Evolutionary conservation across 345 rosid genomes (phyloP), one percentile per base, ranked within the genome.

Genomic region (Trapa incisa): DNA sequence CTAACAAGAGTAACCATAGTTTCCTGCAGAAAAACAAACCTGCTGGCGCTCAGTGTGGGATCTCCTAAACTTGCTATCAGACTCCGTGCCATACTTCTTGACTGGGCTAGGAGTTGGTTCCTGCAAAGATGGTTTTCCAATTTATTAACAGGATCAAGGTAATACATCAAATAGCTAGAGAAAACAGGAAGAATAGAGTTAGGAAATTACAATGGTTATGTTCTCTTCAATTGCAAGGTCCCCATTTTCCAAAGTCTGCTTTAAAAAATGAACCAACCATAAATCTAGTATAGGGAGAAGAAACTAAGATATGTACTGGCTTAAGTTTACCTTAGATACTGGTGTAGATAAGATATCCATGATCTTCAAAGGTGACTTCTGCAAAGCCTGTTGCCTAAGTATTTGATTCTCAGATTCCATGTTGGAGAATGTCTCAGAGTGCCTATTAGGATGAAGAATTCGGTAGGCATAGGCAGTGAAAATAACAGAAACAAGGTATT

Each of bases 171-270:
- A 5, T 2, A 8, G 10, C 37, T 22, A 22, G 29, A 22, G 29
- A 22, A 22, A 62, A 14, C 14, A 37, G 33, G 14, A 6, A 47
- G 58, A 35, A 52, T 11, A 6, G 66, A 45, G 47, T 1, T 33
- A 65, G 35, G 57, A 5, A 65, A 65, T 74, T 94, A 94, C 99
- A 75, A 79, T 78, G 68, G 76, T 66, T 73, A 62, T 80, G 76
- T 47, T 76, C 75, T 75, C 89, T 67, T 83, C 85, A 70, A 78
- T 79, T 71, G 68, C 54, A 79, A 74, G 86, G 79, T 87, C 85
- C 68, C 99, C 99, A 84, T 94, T 94, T 80, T 87, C 96, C 79
- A 82, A 61, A 71, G 72, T 82, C 97, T 91, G 91, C 80, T 77
- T 76, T 58, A 36, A 45, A 45, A 45, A 45, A 45, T 4, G 47